phyloP scores from a whole-genome alignment of 2,329 filamentous ascomycete genomes.

The Curvularia spicifera region DNA sequence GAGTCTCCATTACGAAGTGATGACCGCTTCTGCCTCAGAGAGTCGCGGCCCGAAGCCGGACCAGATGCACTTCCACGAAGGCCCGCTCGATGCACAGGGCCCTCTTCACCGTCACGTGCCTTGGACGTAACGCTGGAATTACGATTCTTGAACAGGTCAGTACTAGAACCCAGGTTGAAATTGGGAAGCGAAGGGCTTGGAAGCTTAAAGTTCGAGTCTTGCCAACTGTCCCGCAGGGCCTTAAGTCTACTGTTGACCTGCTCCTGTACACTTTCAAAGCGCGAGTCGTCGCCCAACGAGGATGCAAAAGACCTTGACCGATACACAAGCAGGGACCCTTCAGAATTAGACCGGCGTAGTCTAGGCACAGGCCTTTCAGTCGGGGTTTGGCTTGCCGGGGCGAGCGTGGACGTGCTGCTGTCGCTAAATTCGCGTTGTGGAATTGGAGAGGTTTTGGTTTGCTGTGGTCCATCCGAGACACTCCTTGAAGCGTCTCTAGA shows the following conservation, averaged over 20 bases:
- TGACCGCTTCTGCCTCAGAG: constrained; percentile 24
- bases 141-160: constrained; percentile 37
- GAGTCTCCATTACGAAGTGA: constrained; percentile 23
- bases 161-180: constrained; percentile 49
- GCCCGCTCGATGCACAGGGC: constrained; percentile 22
- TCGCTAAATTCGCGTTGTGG: constrained; percentile 27
- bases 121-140: constrained; percentile 23
- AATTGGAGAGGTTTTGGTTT: constrained; percentile 24
- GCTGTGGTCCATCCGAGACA: constrained; percentile 18
- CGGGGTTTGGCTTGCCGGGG: constrained; percentile 12
- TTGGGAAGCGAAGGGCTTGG: constrained; percentile 62
- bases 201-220: constrained; percentile 78
- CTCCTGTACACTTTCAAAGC: constrained; percentile 79
- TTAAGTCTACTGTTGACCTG: constrained; percentile 90
- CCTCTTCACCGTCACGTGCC: constrained; percentile 20
- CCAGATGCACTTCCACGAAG: constrained; percentile 28
- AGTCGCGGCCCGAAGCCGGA: constrained; percentile 19
- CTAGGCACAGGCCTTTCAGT: constrained; percentile 30
- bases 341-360: constrained; percentile 70
- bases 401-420: constrained; percentile 28
- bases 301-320: constrained; percentile 78
- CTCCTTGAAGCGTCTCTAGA: constrained; percentile 12
- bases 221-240: constrained; percentile 85
- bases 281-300: constrained; percentile 81
- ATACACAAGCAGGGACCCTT: constrained; percentile 76